A percentile compares a stretch with the other conserved stretches of the same genome.
phyloP scores from a whole-genome alignment of 208 protist species.

The Wallacemonas rigidus region DNA sequence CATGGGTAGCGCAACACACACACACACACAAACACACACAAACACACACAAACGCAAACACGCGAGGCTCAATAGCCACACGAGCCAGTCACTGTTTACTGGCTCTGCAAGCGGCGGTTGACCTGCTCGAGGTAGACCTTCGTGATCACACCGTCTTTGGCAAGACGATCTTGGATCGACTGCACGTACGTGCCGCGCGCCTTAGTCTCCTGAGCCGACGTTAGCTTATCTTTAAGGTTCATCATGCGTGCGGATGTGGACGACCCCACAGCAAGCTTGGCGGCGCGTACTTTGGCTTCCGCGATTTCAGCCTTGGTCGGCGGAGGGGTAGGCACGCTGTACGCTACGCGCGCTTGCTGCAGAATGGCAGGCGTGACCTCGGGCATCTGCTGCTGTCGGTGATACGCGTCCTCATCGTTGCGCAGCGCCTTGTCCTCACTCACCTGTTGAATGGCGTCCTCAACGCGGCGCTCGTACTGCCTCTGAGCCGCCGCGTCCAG shows the following conservation, averaged over 20 bases:
- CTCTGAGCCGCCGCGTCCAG: conserved; percentile 75
- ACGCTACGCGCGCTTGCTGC: conserved; percentile 31
- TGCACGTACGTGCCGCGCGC: conserved; percentile 31
- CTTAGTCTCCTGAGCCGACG: conserved; percentile 48
- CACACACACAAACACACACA: conserved; percentile 2
- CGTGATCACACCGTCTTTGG: conserved; percentile 14
- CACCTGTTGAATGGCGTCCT: conserved; percentile 38
- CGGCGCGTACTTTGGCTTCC: conserved; percentile 32
- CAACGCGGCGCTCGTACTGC: conserved; percentile 63
- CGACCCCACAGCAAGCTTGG: conserved; percentile 39
- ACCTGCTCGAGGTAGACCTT: conserved; percentile 10
- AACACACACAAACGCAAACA: conserved; percentile 5
- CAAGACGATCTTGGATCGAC: conserved; percentile 23
- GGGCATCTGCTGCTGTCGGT: conserved; percentile 77
- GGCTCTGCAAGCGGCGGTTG: conserved; percentile 1
- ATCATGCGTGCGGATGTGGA: conserved; percentile 37
- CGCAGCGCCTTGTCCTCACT: conserved; percentile 74
- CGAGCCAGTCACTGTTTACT: not conserved
- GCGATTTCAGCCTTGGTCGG: conserved; percentile 56
- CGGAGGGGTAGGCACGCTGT: conserved; percentile 58
- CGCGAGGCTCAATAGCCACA: not conserved
- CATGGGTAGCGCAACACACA: not conserved
- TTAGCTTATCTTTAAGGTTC: conserved; percentile 32
- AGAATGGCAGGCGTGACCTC: conserved; percentile 39
- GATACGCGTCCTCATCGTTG: conserved; percentile 84